Evolutionary conservation across 1,139 yeast genomes (phyloP).

Genomic region (Blastobotrys capitulatus): DNA sequence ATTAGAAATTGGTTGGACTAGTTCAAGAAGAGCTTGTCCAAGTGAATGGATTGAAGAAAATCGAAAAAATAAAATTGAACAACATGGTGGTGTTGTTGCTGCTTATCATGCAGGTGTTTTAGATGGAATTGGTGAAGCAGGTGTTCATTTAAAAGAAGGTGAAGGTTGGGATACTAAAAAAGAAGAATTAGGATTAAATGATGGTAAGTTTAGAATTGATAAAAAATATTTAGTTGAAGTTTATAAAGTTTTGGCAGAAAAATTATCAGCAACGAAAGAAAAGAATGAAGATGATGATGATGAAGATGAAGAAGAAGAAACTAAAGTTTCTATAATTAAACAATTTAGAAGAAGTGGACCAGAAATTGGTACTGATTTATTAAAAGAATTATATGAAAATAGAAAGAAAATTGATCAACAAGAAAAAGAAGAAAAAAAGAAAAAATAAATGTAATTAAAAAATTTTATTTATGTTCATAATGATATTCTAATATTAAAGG

Average conservation of each 20-base stretch:
- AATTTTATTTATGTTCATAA: background rate
- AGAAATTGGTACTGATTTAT: slow-evolving; percentile 24
- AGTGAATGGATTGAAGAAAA: slow-evolving; percentile 69
- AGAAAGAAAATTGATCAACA: slow-evolving; percentile 18
- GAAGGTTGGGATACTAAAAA: slow-evolving; percentile 56
- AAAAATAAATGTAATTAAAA: background rate
- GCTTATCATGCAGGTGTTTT: slow-evolving; percentile 75
- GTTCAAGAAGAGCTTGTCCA: slow-evolving; percentile 66
- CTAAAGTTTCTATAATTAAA: slow-evolving; percentile 22
- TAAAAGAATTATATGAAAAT: slow-evolving; percentile 23
- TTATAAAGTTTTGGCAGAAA: slow-evolving; percentile 21
- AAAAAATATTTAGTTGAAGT: slow-evolving; percentile 24
- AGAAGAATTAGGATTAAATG: slow-evolving; percentile 14
- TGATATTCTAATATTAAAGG: slow-evolving; percentile 5
- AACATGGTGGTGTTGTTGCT: slow-evolving; percentile 70
- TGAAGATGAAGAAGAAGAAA: slow-evolving; percentile 20
- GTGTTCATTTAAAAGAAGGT: slow-evolving; percentile 58
- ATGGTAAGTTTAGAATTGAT: slow-evolving; percentile 27
- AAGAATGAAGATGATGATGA: slow-evolving; percentile 20
- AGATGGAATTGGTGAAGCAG: slow-evolving; percentile 51
- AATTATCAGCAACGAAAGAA: too few relatives aligned
- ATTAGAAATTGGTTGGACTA: slow-evolving; percentile 83
- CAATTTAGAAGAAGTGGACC: slow-evolving; percentile 29
- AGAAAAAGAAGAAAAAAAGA: slow-evolving; percentile 1
- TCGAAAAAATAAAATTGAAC: slow-evolving; percentile 58